Percentiles rank a stretch among this genome's conserved stretches.
Evolutionary conservation across 345 rosid genomes (phyloP).

Genomic region (Litchi chinensis): DNA sequence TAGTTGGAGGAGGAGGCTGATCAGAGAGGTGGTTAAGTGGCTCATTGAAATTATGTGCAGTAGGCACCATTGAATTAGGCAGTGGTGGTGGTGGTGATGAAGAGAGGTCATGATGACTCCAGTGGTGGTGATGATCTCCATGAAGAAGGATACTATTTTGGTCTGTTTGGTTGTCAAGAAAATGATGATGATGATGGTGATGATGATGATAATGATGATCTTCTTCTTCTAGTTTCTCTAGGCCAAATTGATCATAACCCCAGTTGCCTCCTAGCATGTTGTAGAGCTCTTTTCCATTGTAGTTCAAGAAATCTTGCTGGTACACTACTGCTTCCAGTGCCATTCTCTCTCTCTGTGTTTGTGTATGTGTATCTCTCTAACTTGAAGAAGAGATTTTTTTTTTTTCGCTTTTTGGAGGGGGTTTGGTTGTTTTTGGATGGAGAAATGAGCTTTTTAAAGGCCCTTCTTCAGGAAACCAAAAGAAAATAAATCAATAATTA

Average conservation of each 20-base stretch:
- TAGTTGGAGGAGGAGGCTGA: neutral
- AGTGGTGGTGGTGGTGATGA: conserved; percentile 20
- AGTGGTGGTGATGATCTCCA: conserved; percentile 21
- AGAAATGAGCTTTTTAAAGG: conserved; percentile 44
- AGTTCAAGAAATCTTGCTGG: conserved; percentile 52
- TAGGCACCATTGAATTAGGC: conserved; percentile 24
- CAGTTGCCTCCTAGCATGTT: conserved; percentile 42
- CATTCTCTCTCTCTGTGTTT: conserved; percentile 40
- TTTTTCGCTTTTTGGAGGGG: neutral
- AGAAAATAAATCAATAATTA: neutral
- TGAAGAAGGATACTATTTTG: conserved; percentile 26
- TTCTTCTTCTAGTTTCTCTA: conserved; percentile 30
- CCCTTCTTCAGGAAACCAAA: conserved; percentile 17
- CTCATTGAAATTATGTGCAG: conserved; percentile 14
- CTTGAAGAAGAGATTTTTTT: neutral
- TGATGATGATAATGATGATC: neutral
- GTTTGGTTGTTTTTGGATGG: conserved; percentile 21
- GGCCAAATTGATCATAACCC: conserved; percentile 23
- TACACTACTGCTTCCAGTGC: conserved; percentile 71
- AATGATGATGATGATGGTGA: conserved; percentile 25
- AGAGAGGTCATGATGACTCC: conserved; percentile 20
- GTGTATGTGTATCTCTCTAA: conserved; percentile 16
- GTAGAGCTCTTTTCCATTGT: conserved; percentile 48
- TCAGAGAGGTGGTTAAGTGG: neutral
- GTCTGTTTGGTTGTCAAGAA: conserved; percentile 48